phyloP scores from a whole-genome alignment of 2,329 filamentous ascomycete species.

The Fusarium succisae region DNA sequence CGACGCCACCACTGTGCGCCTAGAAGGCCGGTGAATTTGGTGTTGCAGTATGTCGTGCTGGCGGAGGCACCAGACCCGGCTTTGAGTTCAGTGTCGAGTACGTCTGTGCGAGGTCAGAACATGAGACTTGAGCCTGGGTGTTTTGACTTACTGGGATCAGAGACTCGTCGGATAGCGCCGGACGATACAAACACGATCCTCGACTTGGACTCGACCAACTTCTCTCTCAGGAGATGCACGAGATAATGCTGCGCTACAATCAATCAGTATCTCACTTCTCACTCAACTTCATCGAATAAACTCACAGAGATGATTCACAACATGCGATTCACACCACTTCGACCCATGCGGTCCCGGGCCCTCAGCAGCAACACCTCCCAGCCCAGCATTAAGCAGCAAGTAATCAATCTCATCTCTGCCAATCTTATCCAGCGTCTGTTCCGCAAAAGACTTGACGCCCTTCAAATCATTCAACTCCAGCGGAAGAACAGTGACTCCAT shows the following conservation, averaged over 20 bases:
- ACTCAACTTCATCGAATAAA: background rate
- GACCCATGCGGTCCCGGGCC: conserved; percentile 51
- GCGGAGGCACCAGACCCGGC: conserved; percentile 48
- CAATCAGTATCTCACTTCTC: conserved; percentile 1
- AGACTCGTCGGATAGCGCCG: conserved; percentile 55
- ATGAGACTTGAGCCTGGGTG: fast-evolving
- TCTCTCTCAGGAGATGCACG: conserved; percentile 58
- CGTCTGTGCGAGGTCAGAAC: conserved; percentile 39
- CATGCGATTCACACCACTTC: conserved; percentile 60
- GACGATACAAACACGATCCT: conserved; percentile 63
- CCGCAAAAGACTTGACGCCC: conserved; percentile 57
- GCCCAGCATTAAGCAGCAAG: conserved; percentile 60
- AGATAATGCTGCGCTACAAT: conserved; percentile 63
- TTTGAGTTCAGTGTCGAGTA: conserved; percentile 52
- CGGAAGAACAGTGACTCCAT: conserved; percentile 56
- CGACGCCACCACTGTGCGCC: conserved; percentile 66
- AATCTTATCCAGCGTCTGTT: conserved; percentile 53
- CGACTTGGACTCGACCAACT: conserved; percentile 56
- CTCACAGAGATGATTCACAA: conserved; percentile 64
- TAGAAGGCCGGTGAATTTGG: conserved; percentile 62
- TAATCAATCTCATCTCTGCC: conserved; percentile 57
- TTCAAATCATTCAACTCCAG: conserved; percentile 58
- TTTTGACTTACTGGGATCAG: conserved; percentile 47
- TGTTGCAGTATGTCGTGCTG: conserved; percentile 50
- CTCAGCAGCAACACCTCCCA: conserved; percentile 49